Evolutionary conservation across 768 basidiomycete species (phyloP), one percentile per base, ranked within the genome.

Genomic region (Amanita muscaria): DNA sequence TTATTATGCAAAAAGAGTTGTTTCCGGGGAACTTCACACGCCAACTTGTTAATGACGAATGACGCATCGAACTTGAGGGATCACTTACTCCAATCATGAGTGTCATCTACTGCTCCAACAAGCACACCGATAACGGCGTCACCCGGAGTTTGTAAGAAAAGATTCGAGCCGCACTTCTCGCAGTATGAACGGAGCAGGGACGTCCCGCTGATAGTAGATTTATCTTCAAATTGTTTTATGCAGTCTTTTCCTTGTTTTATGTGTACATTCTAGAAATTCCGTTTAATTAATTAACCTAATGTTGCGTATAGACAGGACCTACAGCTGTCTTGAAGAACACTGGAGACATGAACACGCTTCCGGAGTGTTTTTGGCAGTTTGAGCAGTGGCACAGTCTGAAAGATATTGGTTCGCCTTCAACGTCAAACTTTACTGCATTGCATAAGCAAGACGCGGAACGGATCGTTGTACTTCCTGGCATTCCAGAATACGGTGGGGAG

Each of bases 321-420:
- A 64, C 64, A 40, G 56, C 36, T 18, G 37, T 47, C 43, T 61
- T 58, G 56, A 60, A 66, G 42, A 59, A 52, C 4, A 55, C 48
- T 43, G 63, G 60, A n/a, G 59, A 48, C 48, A 60, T 56, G 49
- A 64, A 66, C 2, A 58, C 61, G 21, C 59, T 58, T 22, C 64
- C 65, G 10, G 56, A 53, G 5, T 47, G 34, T 36, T 60, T 55
- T 53, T 61, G 60, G 53, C 65, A 66, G 39, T 66, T 63, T 21
- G 18, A 23, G 45, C 65, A 64, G 44, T 64, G 61, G 40, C 63
- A 66, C 5, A 64, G 48, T 4, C 53, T 44, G 46, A 55, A 64
- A 30, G 56, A 52, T 41, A 62, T 55, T 8, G 62, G 64, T 30
- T 64, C 58, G 12, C 57, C 60, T 11, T 33, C 35, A 29, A 62